phyloP scores from a whole-genome alignment of 2,329 filamentous ascomycete genomes.

The Xylariaceae sp. region DNA sequence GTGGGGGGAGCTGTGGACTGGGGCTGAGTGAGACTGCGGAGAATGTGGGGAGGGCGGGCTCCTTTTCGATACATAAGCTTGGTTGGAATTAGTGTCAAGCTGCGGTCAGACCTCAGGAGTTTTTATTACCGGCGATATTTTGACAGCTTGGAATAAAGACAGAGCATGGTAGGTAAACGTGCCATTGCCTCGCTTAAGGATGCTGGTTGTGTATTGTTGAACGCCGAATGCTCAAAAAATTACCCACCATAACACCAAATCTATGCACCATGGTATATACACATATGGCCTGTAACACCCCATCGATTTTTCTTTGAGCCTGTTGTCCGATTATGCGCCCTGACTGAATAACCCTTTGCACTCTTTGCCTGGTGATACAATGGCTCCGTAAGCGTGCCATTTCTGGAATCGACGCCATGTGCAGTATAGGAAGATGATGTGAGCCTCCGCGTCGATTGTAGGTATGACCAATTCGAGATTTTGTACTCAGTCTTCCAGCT shows the following conservation, averaged over 20 bases:
- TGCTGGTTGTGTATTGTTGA: too few species aligned
- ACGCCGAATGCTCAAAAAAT: constrained; percentile 6
- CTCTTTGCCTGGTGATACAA: neutral
- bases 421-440: neutral
- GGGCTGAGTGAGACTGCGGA: too few species aligned
- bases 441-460: neutral
- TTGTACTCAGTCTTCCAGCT: neutral
- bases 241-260: constrained; percentile 17
- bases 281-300: constrained; percentile 12
- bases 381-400: neutral
- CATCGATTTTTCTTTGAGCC: constrained; percentile 2
- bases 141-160: too few species aligned
- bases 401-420: neutral
- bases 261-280: constrained; percentile 18
- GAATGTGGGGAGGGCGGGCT: too few species aligned
- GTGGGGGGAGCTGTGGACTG: too few species aligned
- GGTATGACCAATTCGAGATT: neutral
- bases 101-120: too few species aligned
- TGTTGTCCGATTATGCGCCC: neutral
- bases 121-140: too few species aligned
- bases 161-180: too few species aligned
- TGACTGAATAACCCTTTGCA: neutral
- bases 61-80: too few species aligned
- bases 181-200: too few species aligned
- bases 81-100: too few species aligned